Percentiles rank a stretch among this genome's conserved stretches.
phyloP scores from a whole-genome alignment of 345 rosid species.

The Rhodomyrtus tomentosa region DNA sequence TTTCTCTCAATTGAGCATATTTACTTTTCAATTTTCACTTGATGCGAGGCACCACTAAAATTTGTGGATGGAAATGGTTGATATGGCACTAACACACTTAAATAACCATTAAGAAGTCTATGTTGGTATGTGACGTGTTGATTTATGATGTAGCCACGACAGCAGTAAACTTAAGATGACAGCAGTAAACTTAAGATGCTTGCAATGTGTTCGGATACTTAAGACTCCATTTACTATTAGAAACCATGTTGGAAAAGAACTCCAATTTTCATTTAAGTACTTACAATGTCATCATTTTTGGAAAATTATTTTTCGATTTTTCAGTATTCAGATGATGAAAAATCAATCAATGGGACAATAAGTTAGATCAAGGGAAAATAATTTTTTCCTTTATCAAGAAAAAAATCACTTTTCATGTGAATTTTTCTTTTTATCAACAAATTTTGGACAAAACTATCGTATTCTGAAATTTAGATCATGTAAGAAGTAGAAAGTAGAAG shows the following conservation, averaged over 20 bases:
- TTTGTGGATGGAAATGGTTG: not conserved
- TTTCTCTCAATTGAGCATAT: not conserved
- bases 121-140: not conserved
- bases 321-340: fast-evolving
- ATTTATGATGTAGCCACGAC: not conserved
- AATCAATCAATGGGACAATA: not conserved
- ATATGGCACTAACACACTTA: not conserved
- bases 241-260: not conserved
- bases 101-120: not conserved
- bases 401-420: not conserved
- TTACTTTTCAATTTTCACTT: not conserved
- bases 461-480: too few relatives aligned
- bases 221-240: not conserved
- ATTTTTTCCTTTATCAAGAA: not conserved
- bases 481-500: too few relatives aligned
- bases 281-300: fast-evolving
- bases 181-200: not conserved
- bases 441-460: not conserved
- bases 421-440: not conserved
- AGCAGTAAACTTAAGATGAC: not conserved
- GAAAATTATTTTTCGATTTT: fast-evolving
- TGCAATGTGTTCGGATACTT: not conserved
- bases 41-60: not conserved
- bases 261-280: not conserved
- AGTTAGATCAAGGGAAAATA: not conserved